Evolutionary conservation across 805 yeast species (phyloP).

Genomic region (Wickerhamomyces mucosus): DNA sequence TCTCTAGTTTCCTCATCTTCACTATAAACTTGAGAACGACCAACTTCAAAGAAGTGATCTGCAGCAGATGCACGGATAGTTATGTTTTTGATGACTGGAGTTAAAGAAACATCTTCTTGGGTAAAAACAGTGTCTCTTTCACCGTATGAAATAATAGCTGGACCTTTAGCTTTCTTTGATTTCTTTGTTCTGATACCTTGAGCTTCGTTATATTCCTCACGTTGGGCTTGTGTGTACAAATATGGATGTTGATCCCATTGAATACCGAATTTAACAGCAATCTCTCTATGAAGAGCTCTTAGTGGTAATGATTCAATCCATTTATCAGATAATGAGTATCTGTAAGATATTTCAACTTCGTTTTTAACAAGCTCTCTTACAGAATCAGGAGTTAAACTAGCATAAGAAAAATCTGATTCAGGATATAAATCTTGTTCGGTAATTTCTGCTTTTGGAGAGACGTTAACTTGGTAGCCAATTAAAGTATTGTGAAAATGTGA

Average conservation of each 20-base stretch:
- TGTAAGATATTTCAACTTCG: constrained; percentile 55
- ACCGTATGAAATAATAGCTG: constrained; percentile 2
- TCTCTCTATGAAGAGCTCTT: constrained; percentile 47
- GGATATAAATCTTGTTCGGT: constrained; percentile 38
- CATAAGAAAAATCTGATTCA: constrained; percentile 29
- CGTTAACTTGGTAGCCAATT: constrained; percentile 41
- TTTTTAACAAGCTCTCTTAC: constrained; percentile 35
- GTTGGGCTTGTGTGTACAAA: constrained; percentile 30
- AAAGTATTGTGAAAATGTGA: constrained; percentile 66
- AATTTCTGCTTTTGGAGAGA: constrained; percentile 29
- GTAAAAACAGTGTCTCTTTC: constrained; percentile 43
- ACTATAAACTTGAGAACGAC: constrained; percentile 50
- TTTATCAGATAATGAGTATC: constrained; percentile 41
- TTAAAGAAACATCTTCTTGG: constrained; percentile 48
- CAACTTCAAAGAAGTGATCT: constrained; percentile 54
- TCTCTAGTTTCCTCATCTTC: constrained; percentile 30
- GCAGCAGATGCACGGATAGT: constrained; percentile 78
- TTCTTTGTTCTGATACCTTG: constrained; percentile 21
- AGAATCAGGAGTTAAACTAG: constrained; percentile 34
- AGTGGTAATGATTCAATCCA: constrained; percentile 38
- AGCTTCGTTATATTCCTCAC: constrained; percentile 20
- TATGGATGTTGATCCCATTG: constrained; percentile 56
- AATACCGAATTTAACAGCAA: constrained; percentile 73
- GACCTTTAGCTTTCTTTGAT: constrained; percentile 25
- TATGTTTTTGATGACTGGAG: constrained; percentile 41